Evolutionary conservation across 2,329 filamentous ascomycete genomes (phyloP), one percentile per base, ranked within the genome.

Genomic region (Botrytis elliptica): DNA sequence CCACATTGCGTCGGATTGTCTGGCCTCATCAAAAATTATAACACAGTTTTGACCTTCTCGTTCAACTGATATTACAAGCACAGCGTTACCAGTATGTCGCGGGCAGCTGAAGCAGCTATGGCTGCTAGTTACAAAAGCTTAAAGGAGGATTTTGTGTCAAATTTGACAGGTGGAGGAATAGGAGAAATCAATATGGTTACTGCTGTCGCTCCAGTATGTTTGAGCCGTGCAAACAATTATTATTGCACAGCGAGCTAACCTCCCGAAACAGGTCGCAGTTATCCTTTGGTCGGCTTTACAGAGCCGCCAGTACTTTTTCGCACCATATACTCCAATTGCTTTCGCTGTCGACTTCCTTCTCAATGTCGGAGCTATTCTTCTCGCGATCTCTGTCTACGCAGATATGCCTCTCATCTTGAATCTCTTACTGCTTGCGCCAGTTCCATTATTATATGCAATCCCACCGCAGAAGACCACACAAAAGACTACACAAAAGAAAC

Each of bases 81-180:
- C 36, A 59, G 22, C 33, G 22, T 52, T 44, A 29, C 71, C 29
- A 63, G 40, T 63, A 80, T 81, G 79, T 81, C 79, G 66, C 75
- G 77, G 62, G 79, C 77, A 77, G 77, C 78, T 64, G 77, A 80
- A 76, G 77, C 82, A 77, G 82, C 82, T 75, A 82, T 80, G 79
- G 82, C 84, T 65, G 83, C 83, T 74, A 91, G 87, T 83, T 97
- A 98, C 86, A 99, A 98, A 84, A 89, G 92, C 80, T 87, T 92
- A 78, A 99, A 99, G 85, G 95, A 97, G 86, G 94, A 94, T 81
- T 97, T 97, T 82, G 96, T 99, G 80, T 97, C 95, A 72, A 93
- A 94, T 82, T 89, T 97, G 44, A 91, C 92, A 10, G 96, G 96
- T 59, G 94, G 96, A 74, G 88, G 90, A 46, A 90, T 97, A 75